These are phyloP conservation scores for Fusarium illudens DNA, from an alignment of 2,329 filamentous ascomycete genomes.

Conservation along the genomic window DNA sequence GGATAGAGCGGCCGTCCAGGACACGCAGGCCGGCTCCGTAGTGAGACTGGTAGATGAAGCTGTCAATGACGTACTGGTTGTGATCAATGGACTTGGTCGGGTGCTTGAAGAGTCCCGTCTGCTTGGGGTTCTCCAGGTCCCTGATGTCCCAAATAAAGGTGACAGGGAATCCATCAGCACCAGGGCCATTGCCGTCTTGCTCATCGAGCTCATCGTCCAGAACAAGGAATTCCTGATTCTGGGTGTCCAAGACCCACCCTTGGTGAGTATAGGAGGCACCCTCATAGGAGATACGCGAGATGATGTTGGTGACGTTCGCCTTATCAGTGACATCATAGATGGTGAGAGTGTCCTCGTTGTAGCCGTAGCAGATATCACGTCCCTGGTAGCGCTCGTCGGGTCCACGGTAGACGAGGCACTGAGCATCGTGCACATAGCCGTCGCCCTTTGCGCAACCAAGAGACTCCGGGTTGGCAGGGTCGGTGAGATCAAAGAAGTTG, in stretches of 20 bases:
- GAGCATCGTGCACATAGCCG: conserved; percentile 69
- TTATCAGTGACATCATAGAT: conserved; percentile 64
- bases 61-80: conserved; percentile 58
- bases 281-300: conserved; percentile 62
- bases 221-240: conserved; percentile 56
- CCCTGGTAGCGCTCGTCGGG: conserved; percentile 58
- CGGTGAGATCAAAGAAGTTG: conserved; percentile 65
- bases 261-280: conserved; percentile 68
- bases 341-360: conserved; percentile 63
- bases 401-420: conserved; percentile 64
- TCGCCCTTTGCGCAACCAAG: conserved; percentile 63
- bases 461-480: conserved; percentile 61
- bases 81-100: conserved; percentile 55
- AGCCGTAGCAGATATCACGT: conserved; percentile 64
- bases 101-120: conserved; percentile 54
- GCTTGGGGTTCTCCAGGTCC: conserved; percentile 52
- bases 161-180: conserved; percentile 54
- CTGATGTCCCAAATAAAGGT: conserved; percentile 62
- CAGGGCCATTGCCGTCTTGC: conserved; percentile 49
- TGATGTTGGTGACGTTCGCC: conserved; percentile 53
- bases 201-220: conserved; percentile 65
- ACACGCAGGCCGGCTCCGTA: conserved; percentile 59
- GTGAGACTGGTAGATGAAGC: conserved; percentile 58
- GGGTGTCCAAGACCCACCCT: conserved; percentile 60
- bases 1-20: conserved; percentile 49